Evolutionary conservation across 1,284 basidiomycete species (phyloP).

Genomic region (Pisolithus thermaeus): DNA sequence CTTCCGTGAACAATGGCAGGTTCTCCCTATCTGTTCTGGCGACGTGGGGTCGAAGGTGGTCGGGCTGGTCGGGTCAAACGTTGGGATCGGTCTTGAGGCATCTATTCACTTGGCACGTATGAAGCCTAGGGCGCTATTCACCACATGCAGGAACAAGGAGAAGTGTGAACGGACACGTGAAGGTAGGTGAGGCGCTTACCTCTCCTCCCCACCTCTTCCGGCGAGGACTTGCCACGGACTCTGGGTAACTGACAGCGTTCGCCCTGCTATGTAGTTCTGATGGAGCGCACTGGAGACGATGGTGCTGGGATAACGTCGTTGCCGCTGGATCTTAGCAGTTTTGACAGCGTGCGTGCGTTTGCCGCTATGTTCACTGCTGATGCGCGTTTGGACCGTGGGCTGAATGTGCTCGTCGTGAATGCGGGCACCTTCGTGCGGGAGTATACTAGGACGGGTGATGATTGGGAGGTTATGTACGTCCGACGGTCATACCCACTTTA

Average conservation of each 20-base stretch:
- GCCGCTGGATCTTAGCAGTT: constrained; percentile 20
- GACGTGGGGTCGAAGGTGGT: constrained; percentile 21
- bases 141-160: constrained; percentile 17
- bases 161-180: constrained; percentile 22
- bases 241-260: not conserved
- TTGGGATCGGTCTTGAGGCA: constrained; percentile 28
- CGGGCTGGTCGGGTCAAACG: constrained; percentile 27
- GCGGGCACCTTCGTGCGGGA: constrained; percentile 11
- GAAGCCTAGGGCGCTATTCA: constrained; percentile 20
- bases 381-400: constrained; percentile 1
- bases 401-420: constrained; percentile 20
- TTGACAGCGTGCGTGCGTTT: constrained; percentile 19
- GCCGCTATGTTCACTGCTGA: constrained; percentile 16
- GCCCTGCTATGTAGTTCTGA: constrained; percentile 10
- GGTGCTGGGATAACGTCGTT: constrained; percentile 7
- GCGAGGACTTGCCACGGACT: too few relatives aligned
- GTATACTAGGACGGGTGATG: constrained; percentile 12
- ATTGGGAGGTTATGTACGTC: constrained; percentile 21
- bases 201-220: too few relatives aligned
- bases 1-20: constrained; percentile 13
- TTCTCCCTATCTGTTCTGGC: constrained; percentile 12
- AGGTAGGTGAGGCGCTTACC: constrained; percentile 11
- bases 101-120: constrained; percentile 21
- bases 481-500: not conserved
- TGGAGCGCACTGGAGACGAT: constrained; percentile 3